These are phyloP conservation scores for Lactuca sativa DNA, from an alignment of 129 eudicot species.

Conservation along the genomic window DNA sequence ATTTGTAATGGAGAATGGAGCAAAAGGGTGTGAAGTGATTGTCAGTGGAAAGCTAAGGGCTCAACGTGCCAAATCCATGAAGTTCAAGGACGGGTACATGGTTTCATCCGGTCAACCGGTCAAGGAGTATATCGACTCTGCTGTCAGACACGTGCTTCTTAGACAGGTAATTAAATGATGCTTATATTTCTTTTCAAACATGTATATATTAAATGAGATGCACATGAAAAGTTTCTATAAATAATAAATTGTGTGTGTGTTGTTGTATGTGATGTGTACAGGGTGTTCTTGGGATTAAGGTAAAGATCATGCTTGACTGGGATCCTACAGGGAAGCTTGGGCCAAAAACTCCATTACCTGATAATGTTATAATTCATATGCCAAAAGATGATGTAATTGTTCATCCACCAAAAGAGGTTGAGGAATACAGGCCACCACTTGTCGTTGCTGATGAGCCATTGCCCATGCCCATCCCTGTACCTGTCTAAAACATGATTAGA, in stretches of 20 bases:
- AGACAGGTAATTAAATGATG: slow-evolving; percentile 41
- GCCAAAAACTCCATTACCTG: slow-evolving; percentile 62
- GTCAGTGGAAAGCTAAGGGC: slow-evolving; percentile 76
- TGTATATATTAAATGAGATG: not conserved
- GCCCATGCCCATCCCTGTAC: slow-evolving; percentile 24
- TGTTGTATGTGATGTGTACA: slow-evolving; percentile 17
- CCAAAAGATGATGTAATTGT: slow-evolving; percentile 45
- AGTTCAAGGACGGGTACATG: slow-evolving; percentile 77
- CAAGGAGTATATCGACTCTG: slow-evolving; percentile 62
- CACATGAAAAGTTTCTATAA: not conserved
- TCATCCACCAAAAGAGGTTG: slow-evolving; percentile 39
- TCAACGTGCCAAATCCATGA: slow-evolving; percentile 73
- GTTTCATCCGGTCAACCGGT: slow-evolving; percentile 75
- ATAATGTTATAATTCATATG: slow-evolving; percentile 45
- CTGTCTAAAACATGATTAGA: not conserved
- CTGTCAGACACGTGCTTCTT: slow-evolving; percentile 73
- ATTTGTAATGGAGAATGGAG: slow-evolving; percentile 76
- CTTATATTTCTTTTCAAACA: no score
- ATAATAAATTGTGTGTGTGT: not conserved
- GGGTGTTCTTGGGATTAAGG: slow-evolving; percentile 75
- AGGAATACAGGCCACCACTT: slow-evolving; percentile 33
- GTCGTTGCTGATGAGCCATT: slow-evolving; percentile 36
- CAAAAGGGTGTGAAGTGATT: slow-evolving; percentile 80
- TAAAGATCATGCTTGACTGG: slow-evolving; percentile 65
- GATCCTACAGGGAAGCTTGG: slow-evolving; percentile 65